phyloP scores from a whole-genome alignment of 2,329 filamentous ascomycete genomes.

The Thermothelomyces thermophilus region DNA sequence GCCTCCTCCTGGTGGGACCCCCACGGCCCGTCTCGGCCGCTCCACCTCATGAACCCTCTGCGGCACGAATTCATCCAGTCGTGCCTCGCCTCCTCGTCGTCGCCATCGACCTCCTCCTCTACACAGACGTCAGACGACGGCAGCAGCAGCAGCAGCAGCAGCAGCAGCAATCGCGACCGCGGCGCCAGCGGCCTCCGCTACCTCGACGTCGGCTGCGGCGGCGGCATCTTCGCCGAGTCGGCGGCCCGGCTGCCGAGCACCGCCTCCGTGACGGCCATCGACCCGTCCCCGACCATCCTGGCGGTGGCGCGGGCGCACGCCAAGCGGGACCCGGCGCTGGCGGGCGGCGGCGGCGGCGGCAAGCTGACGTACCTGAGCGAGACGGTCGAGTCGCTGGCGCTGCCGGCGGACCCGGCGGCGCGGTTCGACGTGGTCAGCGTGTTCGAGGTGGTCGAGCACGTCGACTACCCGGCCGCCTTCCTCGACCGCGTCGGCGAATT shows the following conservation, averaged over 20 bases:
- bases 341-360: too few species aligned
- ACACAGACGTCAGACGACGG: too few species aligned
- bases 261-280: conserved; percentile 63
- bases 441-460: conserved; percentile 95
- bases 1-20: conserved; percentile 97
- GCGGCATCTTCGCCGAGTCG: conserved; percentile 91
- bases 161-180: too few species aligned
- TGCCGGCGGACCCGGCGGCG: conserved; percentile 31
- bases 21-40: conserved; percentile 79
- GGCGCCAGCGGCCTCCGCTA: conserved; percentile 50
- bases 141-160: too few species aligned
- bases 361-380: conserved; percentile 71
- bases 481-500: conserved; percentile 65
- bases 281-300: conserved; percentile 69
- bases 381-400: conserved; percentile 63
- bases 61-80: conserved; percentile 83
- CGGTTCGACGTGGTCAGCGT: conserved; percentile 75
- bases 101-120: conserved; percentile 28
- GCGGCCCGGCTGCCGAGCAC: conserved; percentile 64
- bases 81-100: conserved; percentile 56
- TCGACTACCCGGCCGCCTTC: conserved; percentile 68
- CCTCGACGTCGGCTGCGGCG: conserved; percentile 91
- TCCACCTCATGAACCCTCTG: conserved; percentile 97
- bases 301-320: conserved; percentile 71
- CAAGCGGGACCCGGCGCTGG: conserved; percentile 62